phyloP scores from a whole-genome alignment of 108 stramenopile genomes.

The Cyclostephanos invisitatus region DNA sequence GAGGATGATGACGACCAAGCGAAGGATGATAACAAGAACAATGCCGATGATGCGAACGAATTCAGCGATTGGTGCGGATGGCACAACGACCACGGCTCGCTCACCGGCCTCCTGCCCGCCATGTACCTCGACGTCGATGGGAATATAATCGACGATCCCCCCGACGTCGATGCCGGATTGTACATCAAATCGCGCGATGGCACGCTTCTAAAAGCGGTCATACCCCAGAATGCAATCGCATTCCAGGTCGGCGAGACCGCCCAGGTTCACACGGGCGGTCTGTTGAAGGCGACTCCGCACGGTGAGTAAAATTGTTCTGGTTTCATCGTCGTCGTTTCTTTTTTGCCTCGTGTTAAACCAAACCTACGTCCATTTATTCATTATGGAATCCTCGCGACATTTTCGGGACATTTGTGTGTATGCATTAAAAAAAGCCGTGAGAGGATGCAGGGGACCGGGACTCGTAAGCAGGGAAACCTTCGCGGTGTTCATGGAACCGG shows the following conservation, averaged over 20 bases:
- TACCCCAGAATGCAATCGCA: slow-evolving; percentile 74
- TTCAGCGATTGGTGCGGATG: slow-evolving; percentile 93
- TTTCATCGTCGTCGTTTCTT: background rate
- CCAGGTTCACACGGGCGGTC: slow-evolving; percentile 91
- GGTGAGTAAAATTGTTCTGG: slow-evolving; percentile 34
- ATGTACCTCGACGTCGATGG: slow-evolving; percentile 68
- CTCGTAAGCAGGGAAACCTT: slow-evolving; percentile 68
- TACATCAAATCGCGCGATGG: slow-evolving; percentile 79
- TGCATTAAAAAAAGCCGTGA: slow-evolving; percentile 64
- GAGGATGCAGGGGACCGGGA: slow-evolving; percentile 49
- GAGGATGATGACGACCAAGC: background rate
- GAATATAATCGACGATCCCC: slow-evolving; percentile 28
- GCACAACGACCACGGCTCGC: slow-evolving; percentile 86
- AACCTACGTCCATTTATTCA: background rate
- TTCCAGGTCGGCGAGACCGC: slow-evolving; percentile 93
- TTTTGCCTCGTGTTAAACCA: background rate
- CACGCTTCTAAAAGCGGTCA: slow-evolving; percentile 55
- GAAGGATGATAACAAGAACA: background rate
- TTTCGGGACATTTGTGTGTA: no score
- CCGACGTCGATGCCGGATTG: slow-evolving; percentile 72
- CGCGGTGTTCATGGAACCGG: slow-evolving; percentile 82
- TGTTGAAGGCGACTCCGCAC: slow-evolving; percentile 93
- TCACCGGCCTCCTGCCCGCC: slow-evolving; percentile 88
- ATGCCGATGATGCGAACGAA: slow-evolving; percentile 10
- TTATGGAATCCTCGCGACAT: background rate